Conservation (phyloP, 257 asterid species). For the Lantana camara region DNA sequence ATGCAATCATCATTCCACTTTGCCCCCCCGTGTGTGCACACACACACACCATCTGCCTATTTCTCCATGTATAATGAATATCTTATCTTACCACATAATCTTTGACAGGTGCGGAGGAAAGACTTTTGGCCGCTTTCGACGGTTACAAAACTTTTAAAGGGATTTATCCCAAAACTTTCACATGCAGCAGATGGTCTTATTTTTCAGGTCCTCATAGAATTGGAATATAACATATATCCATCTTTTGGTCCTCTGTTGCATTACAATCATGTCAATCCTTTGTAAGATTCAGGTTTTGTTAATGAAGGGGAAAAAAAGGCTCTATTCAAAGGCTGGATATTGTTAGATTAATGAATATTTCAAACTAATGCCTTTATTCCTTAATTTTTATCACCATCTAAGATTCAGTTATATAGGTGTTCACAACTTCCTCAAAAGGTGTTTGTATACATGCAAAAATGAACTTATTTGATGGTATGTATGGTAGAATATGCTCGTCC, state of each 20-base stretch:
- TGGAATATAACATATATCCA: conserved; percentile 6
- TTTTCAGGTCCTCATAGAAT: conserved; percentile 68
- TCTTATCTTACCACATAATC: conserved; percentile 35
- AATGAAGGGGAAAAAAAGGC: neutral
- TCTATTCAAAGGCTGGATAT: no score
- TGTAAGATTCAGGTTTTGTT: neutral
- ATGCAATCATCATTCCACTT: conserved; percentile 36
- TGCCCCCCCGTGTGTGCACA: neutral
- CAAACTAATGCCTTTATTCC: neutral
- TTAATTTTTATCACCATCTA: conserved; percentile 3
- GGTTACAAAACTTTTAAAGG: conserved; percentile 80
- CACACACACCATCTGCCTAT: neutral
- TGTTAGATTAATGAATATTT: conserved; percentile 8
- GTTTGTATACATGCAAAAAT: neutral
- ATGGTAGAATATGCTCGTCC: neutral
- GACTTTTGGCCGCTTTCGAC: conserved; percentile 96
- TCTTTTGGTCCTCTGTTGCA: neutral
- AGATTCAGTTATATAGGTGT: conserved; percentile 11
- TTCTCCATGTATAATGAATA: conserved; percentile 10
- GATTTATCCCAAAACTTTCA: conserved; percentile 89
- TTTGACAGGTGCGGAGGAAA: conserved; percentile 89
- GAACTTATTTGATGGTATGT: conserved; percentile 1
- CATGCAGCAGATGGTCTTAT: conserved; percentile 98
- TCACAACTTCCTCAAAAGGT: neutral
- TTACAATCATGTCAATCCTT: no score